Conservation (phyloP, 495 filamentous ascomycete genomes). For the Podospora anserina region DNA sequence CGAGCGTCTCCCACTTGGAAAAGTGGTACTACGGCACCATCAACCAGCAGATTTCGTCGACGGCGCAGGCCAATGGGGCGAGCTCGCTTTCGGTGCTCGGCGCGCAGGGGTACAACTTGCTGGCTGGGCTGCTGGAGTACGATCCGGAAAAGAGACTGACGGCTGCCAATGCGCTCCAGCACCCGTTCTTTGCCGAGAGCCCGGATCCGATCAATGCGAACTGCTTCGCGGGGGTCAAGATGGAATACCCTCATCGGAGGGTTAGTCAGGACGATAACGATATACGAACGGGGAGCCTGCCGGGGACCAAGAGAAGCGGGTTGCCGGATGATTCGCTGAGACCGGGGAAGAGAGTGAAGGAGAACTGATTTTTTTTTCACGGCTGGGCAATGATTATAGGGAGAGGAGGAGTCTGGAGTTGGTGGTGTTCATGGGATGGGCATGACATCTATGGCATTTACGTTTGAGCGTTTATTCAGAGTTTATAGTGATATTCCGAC, state of each 20-base stretch:
- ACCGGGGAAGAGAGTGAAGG: constrained; percentile 66
- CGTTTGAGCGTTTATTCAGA: neutral
- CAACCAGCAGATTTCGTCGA: constrained; percentile 47
- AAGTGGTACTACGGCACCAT: constrained; percentile 59
- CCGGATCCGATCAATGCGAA: constrained; percentile 62
- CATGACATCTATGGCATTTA: neutral
- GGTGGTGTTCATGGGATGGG: neutral
- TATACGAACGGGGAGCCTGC: constrained; percentile 78
- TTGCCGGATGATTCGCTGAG: constrained; percentile 69
- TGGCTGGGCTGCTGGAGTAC: constrained; percentile 81
- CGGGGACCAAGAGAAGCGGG: constrained; percentile 88
- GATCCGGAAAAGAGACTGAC: constrained; percentile 87
- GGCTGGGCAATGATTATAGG: neutral
- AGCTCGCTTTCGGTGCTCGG: constrained; percentile 55
- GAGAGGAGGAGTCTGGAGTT: neutral
- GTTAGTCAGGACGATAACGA: constrained; percentile 95
- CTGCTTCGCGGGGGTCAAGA: constrained; percentile 86
- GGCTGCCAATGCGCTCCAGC: constrained; percentile 77
- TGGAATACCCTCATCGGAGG: constrained; percentile 82
- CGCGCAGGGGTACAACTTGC: constrained; percentile 72
- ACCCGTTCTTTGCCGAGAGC: constrained; percentile 75
- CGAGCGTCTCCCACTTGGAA: constrained; percentile 42
- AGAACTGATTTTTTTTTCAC: constrained; percentile 25
- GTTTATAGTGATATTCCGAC: no score
- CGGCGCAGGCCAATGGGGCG: constrained; percentile 32